Percentiles rank a stretch among this genome's conserved stretches.
These are phyloP conservation scores for Amauroascus niger DNA, from an alignment of 2,329 filamentous ascomycete species.

Conservation along the genomic window DNA sequence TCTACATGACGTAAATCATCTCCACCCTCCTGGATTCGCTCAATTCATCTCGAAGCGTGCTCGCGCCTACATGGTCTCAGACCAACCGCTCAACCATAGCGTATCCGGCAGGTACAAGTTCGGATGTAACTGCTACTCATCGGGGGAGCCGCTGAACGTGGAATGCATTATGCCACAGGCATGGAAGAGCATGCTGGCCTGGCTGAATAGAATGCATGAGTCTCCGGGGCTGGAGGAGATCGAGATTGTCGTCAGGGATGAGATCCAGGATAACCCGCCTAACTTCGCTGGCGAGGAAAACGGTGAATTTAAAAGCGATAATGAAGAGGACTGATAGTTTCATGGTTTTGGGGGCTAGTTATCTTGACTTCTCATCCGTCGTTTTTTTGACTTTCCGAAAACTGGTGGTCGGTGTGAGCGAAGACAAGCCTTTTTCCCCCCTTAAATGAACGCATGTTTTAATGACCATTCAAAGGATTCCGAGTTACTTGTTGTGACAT, in stretches of 20 bases:
- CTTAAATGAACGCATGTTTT: no score
- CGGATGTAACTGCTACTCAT: slow-evolving; percentile 61
- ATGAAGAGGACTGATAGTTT: not conserved
- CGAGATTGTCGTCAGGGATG: slow-evolving; percentile 15
- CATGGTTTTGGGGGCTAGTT: not conserved
- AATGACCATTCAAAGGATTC: no score
- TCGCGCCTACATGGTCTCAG: slow-evolving; percentile 52
- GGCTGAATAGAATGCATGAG: slow-evolving; percentile 40
- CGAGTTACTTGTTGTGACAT: no score
- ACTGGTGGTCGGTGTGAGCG: not conserved
- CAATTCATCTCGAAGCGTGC: slow-evolving; percentile 43
- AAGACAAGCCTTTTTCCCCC: no score
- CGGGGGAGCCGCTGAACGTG: slow-evolving; percentile 48
- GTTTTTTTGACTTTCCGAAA: not conserved
- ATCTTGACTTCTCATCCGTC: not conserved
- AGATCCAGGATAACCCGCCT: slow-evolving; percentile 7
- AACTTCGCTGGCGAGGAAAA: not conserved
- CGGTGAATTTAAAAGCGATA: not conserved
- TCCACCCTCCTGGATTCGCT: slow-evolving; percentile 24
- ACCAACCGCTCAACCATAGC: slow-evolving; percentile 43
- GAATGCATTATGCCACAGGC: slow-evolving; percentile 55
- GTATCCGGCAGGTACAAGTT: slow-evolving; percentile 47
- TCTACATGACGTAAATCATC: slow-evolving; percentile 25
- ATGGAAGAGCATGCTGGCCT: slow-evolving; percentile 48
- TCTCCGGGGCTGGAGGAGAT: slow-evolving; percentile 18